A percentile compares a stretch with the other conserved stretches of the same genome.
phyloP scores from a whole-genome alignment of 2,329 filamentous ascomycete genomes.

The Fusarium phyllophilum region DNA sequence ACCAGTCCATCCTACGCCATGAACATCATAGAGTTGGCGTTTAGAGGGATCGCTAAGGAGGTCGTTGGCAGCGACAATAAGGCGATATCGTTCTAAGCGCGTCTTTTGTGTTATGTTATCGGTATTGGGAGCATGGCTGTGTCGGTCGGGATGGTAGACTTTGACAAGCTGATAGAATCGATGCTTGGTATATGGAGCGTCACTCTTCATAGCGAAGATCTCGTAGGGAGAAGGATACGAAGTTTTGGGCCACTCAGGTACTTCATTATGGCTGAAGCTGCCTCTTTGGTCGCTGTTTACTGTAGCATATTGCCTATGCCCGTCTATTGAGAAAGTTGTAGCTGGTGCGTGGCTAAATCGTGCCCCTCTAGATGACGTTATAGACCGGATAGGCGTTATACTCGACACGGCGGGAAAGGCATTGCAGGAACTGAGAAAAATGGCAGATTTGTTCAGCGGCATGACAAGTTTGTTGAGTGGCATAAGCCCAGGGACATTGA shows the following conservation, averaged over 20 bases:
- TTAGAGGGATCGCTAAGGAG: conserved; percentile 85
- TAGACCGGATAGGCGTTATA: conserved; percentile 23
- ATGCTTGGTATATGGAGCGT: conserved; percentile 80
- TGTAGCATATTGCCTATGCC: conserved; percentile 38
- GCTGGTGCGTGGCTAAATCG: conserved; percentile 12
- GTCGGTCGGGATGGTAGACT: conserved; percentile 90
- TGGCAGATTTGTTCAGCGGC: conserved; percentile 35
- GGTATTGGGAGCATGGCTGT: conserved; percentile 44
- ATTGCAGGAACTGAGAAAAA: conserved; percentile 37
- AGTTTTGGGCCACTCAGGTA: conserved; percentile 58
- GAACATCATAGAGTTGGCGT: conserved; percentile 82
- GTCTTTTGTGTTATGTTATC: conserved; percentile 60
- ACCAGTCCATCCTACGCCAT: conserved; percentile 81
- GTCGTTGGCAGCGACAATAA: conserved; percentile 87
- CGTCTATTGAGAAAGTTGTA: conserved; percentile 4
- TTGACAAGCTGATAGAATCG: conserved; percentile 94
- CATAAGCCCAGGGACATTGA: conserved; percentile 14
- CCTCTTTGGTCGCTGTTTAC: conserved; percentile 20
- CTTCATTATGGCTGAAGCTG: conserved; percentile 11
- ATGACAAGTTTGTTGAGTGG: conserved; percentile 26
- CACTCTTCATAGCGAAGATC: conserved; percentile 72
- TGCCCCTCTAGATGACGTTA: conserved; percentile 38
- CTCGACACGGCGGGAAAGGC: conserved; percentile 27
- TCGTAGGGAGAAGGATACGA: conserved; percentile 84
- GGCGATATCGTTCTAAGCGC: conserved; percentile 87